Conservation (phyloP, 75 land plant genomes). For the Cryptomeria japonica region DNA sequence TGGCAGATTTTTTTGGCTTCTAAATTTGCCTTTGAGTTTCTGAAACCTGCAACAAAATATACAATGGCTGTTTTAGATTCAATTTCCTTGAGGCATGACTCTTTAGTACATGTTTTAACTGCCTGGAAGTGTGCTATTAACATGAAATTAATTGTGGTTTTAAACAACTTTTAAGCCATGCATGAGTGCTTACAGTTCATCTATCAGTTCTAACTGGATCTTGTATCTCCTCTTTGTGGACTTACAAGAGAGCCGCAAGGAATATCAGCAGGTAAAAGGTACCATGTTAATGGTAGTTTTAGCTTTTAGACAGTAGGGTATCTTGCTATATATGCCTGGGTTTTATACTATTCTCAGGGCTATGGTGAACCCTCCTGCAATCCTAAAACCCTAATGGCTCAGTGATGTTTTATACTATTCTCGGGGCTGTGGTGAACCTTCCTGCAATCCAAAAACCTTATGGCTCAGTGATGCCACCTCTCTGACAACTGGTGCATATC, state of each 20-base stretch:
- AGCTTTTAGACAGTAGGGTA: neutral
- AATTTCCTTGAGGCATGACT: neutral
- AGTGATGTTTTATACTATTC: no score
- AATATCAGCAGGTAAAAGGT: neutral
- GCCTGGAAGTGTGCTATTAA: neutral
- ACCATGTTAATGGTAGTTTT: neutral
- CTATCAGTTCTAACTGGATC: neutral
- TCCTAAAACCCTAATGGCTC: no score
- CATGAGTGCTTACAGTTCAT: neutral
- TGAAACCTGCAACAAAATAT: constrained; percentile 1
- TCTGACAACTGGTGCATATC: neutral
- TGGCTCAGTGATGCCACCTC: neutral
- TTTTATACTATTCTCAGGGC: no score
- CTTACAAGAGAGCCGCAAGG: neutral
- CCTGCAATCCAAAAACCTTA: no score
- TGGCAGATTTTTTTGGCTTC: neutral
- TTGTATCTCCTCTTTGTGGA: neutral
- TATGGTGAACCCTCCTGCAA: no score
- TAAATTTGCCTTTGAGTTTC: neutral
- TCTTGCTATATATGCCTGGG: no score
- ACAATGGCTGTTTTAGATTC: neutral
- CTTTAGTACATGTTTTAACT: neutral
- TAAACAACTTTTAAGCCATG: neutral
- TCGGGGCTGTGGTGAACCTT: no score
- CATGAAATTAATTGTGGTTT: neutral